A percentile compares a stretch with the other conserved stretches of the same genome.
These are phyloP conservation scores for Capsicum pubescens DNA, from an alignment of 257 asterid species.

Conservation along the genomic window DNA sequence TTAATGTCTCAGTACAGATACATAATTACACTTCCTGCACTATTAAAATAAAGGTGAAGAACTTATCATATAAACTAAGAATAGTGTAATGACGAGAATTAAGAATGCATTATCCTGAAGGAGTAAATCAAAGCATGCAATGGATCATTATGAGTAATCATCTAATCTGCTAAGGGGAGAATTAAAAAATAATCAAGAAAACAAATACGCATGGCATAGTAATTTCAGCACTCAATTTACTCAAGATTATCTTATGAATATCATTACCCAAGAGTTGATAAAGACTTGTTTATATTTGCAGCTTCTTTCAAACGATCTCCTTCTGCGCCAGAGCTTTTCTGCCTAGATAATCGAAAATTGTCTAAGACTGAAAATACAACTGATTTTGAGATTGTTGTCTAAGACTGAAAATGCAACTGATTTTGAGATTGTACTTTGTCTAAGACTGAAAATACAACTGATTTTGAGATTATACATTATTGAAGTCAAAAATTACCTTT, in stretches of 20 bases:
- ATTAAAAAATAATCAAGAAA: neutral
- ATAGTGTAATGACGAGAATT: neutral
- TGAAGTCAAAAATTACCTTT: conserved; percentile 57
- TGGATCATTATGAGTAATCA: neutral
- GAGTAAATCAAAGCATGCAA: conserved; percentile 15
- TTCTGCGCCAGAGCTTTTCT: conserved; percentile 90
- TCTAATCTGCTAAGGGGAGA: neutral
- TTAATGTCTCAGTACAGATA: neutral
- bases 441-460: conserved; percentile 27
- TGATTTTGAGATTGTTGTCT: conserved; percentile 25
- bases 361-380: conserved; percentile 23
- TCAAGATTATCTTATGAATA: conserved; percentile 27
- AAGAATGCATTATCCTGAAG: neutral
- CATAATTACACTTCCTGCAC: conserved; percentile 19
- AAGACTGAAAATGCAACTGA: too few relatives aligned
- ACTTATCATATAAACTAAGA: neutral
- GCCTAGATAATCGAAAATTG: conserved; percentile 53
- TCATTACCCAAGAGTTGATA: conserved; percentile 84
- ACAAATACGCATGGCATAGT: neutral
- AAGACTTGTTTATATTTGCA: conserved; percentile 83
- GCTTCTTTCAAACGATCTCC: conserved; percentile 92
- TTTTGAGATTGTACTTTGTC: neutral
- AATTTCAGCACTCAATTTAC: neutral
- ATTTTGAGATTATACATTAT: conserved; percentile 24
- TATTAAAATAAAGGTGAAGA: neutral